Base-by-base conservation (phyloP, 768 basidiomycete species). In the Auriscalpium vulgare region DNA sequence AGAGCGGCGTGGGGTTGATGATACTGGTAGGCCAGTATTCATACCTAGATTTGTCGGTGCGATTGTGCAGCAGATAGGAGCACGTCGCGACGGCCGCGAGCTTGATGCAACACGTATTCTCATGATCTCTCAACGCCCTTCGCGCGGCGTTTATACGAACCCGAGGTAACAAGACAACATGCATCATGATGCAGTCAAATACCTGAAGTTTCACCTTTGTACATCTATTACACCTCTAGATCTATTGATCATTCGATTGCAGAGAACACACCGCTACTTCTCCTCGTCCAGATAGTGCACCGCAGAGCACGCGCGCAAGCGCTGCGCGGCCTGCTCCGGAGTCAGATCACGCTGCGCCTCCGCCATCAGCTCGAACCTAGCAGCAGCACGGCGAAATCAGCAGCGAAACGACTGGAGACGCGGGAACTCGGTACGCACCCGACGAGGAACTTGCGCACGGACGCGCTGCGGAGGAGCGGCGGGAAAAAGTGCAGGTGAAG, bases 271-370 rank as follows among this genome's bases (percentile, higher is more conserved):
- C 14, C 40, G 14, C 13, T 9, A 13, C 17, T 43, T 13, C 14
- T 43, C 40, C 8, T 43, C 40, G 8, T 43, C 40, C 37, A 78
- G 66, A 64, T 89, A 92, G 67, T 94, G 91, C 37, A 77, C 72
- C 36, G 84, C 79, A 21, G 75, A 66, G 50, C 77, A 74, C 0
- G 59, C 75, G 48, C 88, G 75, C 44, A 94, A 70, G 13, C 79
- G 74, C 59, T 71, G 63, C 0, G 94, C 92, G 8, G 91, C 94
- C 68, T 91, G 85, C 67, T 97, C 94, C 0, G 93, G 80, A 0
- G 92, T 93, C 11, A 95, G 74, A 68, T 95, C 94, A 0, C 94
- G 78, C 73, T 95, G 94, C 7, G 88, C 78, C 67, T 95, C 94
- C 0, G 84, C 88, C 84, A 95, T 89, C 51, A 95, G 72, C 69